phyloP scores from a whole-genome alignment of 1,139 yeast genomes.

The Suhomyces kunorum region DNA sequence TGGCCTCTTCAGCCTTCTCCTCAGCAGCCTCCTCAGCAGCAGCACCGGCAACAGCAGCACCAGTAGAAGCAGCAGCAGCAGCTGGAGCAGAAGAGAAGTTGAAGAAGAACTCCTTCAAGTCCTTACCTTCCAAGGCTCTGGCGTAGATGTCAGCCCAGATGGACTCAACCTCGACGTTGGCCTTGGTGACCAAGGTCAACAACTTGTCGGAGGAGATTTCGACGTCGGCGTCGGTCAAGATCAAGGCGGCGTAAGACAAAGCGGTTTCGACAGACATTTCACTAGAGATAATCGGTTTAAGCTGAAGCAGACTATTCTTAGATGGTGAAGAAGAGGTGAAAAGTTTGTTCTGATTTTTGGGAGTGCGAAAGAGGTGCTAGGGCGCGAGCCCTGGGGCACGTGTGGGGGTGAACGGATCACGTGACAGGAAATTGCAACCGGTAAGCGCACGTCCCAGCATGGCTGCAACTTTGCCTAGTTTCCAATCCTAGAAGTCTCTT shows the following conservation, averaged over 20 bases:
- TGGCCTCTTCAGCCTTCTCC: slow-evolving; percentile 43
- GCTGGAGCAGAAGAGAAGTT: slow-evolving; percentile 64
- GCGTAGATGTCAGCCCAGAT: slow-evolving; percentile 96
- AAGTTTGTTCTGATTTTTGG: slow-evolving; percentile 10
- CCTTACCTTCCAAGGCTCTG: slow-evolving; percentile 95
- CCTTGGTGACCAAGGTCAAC: slow-evolving; percentile 69
- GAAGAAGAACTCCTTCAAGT: slow-evolving; percentile 87
- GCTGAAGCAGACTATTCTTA: slow-evolving; percentile 32
- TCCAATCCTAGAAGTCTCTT: too few species aligned
- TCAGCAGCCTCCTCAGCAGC: slow-evolving; percentile 57
- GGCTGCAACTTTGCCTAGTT: too few species aligned
- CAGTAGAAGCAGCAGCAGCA: slow-evolving; percentile 41
- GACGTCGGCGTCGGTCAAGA: slow-evolving; percentile 95
- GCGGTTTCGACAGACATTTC: slow-evolving; percentile 61
- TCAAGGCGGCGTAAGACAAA: slow-evolving; percentile 90
- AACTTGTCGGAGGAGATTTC: slow-evolving; percentile 95
- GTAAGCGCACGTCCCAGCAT: too few species aligned
- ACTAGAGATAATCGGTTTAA: slow-evolving; percentile 31
- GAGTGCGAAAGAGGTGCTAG: slow-evolving; percentile 2
- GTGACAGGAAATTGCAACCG: too few species aligned
- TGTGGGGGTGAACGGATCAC: slow-evolving; percentile 9
- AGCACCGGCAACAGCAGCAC: slow-evolving; percentile 65
- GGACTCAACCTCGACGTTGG: slow-evolving; percentile 60
- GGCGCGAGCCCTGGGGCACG: slow-evolving; percentile 11
- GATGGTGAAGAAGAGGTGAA: slow-evolving; percentile 16